These are phyloP conservation scores for Yamadazyma jaroonii DNA, from an alignment of 1,139 yeast genomes.

Conservation along the genomic window DNA sequence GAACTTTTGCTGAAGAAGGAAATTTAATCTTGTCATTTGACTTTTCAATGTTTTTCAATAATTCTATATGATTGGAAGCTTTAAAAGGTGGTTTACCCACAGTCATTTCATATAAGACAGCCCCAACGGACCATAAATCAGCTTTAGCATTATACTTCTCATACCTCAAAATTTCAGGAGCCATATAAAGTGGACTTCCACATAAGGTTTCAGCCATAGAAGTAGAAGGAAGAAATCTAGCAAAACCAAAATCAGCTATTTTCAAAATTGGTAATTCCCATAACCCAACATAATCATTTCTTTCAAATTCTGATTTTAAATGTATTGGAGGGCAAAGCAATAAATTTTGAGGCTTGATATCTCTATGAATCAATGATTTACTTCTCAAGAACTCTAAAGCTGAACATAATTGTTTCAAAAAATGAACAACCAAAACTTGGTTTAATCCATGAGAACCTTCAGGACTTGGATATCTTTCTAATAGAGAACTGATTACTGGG, in stretches of 20 bases:
- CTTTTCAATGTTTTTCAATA: slow-evolving; percentile 78
- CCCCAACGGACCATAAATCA: slow-evolving; percentile 97
- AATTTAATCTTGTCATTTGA: slow-evolving; percentile 75
- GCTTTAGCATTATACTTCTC: slow-evolving; percentile 97
- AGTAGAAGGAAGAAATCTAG: slow-evolving; percentile 86
- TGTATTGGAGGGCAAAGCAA: slow-evolving; percentile 73
- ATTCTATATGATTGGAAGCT: slow-evolving; percentile 89
- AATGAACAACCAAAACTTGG: slow-evolving; percentile 74
- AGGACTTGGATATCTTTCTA: slow-evolving; percentile 83
- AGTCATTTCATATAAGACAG: slow-evolving; percentile 91
- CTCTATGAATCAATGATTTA: slow-evolving; percentile 86
- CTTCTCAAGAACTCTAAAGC: slow-evolving; percentile 80
- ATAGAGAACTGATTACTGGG: slow-evolving; percentile 73
- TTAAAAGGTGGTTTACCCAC: slow-evolving; percentile 94
- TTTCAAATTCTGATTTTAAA: slow-evolving; percentile 56
- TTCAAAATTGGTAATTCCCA: slow-evolving; percentile 89
- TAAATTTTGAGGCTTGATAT: slow-evolving; percentile 90
- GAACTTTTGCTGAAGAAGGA: slow-evolving; percentile 60
- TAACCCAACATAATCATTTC: slow-evolving; percentile 63
- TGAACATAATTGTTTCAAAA: slow-evolving; percentile 79
- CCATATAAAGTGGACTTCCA: slow-evolving; percentile 98
- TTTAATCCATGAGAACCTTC: slow-evolving; percentile 75
- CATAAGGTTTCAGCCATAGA: slow-evolving; percentile 95
- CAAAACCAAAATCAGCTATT: slow-evolving; percentile 97
- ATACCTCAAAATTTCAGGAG: slow-evolving; percentile 91